A percentile compares a stretch with the other conserved stretches of the same genome.
These are phyloP conservation scores for Salix purpurea DNA, from an alignment of 345 rosid species.

Conservation along the genomic window DNA sequence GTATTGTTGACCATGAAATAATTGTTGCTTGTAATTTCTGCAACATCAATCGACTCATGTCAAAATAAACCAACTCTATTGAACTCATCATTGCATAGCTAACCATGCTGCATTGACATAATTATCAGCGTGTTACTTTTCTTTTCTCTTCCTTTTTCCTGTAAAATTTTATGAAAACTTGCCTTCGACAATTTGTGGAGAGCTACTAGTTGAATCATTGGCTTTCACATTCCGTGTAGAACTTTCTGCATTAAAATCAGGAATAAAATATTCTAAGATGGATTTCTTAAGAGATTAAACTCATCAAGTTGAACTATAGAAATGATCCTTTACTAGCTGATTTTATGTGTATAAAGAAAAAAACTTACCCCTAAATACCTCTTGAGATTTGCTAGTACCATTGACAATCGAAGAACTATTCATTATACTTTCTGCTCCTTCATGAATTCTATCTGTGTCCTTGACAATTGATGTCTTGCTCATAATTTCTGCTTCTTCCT, in stretches of 20 bases:
- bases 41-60: not conserved
- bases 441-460: not conserved
- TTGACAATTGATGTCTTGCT: not conserved
- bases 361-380: not conserved
- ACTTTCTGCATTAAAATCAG: not conserved
- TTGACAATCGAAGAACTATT: not conserved
- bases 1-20: conserved; percentile 9
- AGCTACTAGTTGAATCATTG: not conserved
- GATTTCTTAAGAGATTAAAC: not conserved
- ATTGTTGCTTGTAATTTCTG: not conserved
- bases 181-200: not conserved
- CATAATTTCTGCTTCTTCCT: not conserved
- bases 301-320: not conserved
- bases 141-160: too few relatives aligned
- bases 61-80: not conserved
- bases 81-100: not conserved
- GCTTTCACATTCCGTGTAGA: not conserved
- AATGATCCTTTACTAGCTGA: not conserved
- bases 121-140: not conserved
- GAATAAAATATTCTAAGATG: not conserved
- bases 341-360: not conserved
- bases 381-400: not conserved
- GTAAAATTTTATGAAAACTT: not conserved
- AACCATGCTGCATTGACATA: not conserved
- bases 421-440: not conserved